phyloP scores from a whole-genome alignment of 176 grass and related monocot species.

The Musa itinerans region DNA sequence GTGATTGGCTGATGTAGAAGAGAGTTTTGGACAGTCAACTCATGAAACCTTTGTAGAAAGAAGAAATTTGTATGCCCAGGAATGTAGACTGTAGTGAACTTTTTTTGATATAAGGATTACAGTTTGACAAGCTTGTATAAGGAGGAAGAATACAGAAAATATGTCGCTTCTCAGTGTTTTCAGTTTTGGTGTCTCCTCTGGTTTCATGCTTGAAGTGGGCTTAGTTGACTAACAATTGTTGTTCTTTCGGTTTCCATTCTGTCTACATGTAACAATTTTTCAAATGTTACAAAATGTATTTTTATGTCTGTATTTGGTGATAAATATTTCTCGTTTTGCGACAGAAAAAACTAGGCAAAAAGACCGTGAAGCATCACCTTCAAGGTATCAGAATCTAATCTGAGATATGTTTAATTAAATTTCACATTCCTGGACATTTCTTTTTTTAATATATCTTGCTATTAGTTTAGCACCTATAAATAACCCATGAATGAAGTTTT shows the following conservation, averaged over 20 bases:
- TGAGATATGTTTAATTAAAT: background rate
- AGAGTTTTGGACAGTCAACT: background rate
- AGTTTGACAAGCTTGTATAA: no score
- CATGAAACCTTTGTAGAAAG: background rate
- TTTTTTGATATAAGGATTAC: no score
- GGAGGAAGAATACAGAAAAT: no score
- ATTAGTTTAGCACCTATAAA: no score
- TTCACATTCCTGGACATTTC: background rate
- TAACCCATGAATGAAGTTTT: no score
- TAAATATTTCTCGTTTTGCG: constrained; percentile 9
- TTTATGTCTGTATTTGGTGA: constrained; percentile 7
- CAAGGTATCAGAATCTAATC: constrained; percentile 19
- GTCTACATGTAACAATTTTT: background rate
- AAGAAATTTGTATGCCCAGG: background rate
- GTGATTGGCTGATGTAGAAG: background rate
- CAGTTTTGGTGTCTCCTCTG: background rate
- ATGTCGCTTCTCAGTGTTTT: no score
- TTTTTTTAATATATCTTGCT: background rate
- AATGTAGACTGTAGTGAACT: no score
- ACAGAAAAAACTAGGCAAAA: constrained; percentile 48
- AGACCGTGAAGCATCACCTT: constrained; percentile 34
- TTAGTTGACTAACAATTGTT: background rate
- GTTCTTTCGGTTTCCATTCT: background rate
- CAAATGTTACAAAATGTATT: no score
- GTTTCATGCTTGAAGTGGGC: background rate